Conservation (phyloP, 108 stramenopile species). For the Stephanodiscus triporus region DNA sequence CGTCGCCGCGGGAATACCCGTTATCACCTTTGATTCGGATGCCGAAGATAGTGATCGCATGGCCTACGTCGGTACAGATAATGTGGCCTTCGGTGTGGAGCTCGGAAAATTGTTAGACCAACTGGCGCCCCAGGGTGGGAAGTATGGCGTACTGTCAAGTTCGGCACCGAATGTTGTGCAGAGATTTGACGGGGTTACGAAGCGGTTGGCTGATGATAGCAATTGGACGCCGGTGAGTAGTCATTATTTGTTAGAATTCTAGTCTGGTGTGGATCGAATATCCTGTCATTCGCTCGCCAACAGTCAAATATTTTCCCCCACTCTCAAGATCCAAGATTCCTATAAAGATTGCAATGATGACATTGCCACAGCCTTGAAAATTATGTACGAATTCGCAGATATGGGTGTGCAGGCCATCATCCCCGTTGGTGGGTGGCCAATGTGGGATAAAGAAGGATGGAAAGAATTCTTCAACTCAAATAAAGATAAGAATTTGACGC, state of each 20-base stretch:
- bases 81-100: conserved; percentile 32
- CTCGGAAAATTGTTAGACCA: conserved; percentile 37
- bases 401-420: conserved; percentile 14
- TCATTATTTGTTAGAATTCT: too few species aligned
- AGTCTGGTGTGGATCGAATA: too few species aligned
- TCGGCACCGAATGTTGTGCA: conserved; percentile 16
- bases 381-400: conserved; percentile 20
- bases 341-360: conserved; percentile 16
- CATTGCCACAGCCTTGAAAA: background rate
- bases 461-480: background rate
- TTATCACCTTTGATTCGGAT: conserved; percentile 47
- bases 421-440: conserved; percentile 22
- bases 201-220: conserved; percentile 5
- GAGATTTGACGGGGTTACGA: conserved; percentile 16
- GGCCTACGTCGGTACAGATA: conserved; percentile 54
- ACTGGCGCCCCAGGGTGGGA: conserved; percentile 43
- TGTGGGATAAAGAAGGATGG: background rate
- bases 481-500: background rate
- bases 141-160: conserved; percentile 18
- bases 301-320: too few species aligned
- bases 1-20: conserved; percentile 13
- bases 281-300: too few species aligned
- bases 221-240: conserved; percentile 7
- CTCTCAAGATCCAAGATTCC: background rate
- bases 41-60: conserved; percentile 24